Base-by-base conservation (phyloP, 495 filamentous ascomycete genomes). In the Podospora didyma region DNA sequence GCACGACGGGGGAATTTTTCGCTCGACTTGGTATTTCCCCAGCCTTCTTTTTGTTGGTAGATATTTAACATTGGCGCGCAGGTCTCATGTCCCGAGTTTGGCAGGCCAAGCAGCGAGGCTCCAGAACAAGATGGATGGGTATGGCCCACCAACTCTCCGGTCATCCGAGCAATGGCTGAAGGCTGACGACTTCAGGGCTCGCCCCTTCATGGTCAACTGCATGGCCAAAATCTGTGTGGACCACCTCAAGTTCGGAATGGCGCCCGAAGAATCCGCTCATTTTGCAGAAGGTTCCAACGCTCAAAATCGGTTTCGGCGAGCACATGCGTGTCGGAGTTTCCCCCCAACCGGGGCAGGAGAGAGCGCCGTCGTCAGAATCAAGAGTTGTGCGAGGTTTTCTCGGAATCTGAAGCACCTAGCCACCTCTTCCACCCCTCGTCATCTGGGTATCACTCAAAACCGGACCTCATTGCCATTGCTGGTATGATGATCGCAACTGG, bases 401-500 rank as follows among this genome's bases (percentile, higher is more conserved):
- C 44, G 0, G 51, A 61, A 21, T 22, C 49, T 11, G 26, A 16
- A 16, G 22, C 21, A 2, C 28, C 46, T 0, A 41, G 16, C 2
- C 49, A 41, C 7, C 44, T 59, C 28, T 23, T 52, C 53, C 19
- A 34, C 49, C n/a, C 41, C 49, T 39, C 17, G 39, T 31, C 26
- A 9, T 31, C 26, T 31, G 26, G 9, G 26, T 31, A 31, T 9
- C n/a, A 24, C 0, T 46, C 53, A 9, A 56, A 51, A 42, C 48
- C 54, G 0, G 51, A 55, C 23, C 23, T 57, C 2, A 56, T 67
- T 14, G 64, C 64, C 17, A 54, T 62, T 7, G 62, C 56, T n/a
- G 62, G 62, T 19, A 47, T 67, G 42, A 64, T 59, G 57, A 57
- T 67, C n/a, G 62, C 64, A 9, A 54, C 56, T n/a, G 62, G 48